Base-by-base conservation (phyloP, 345 rosid genomes). In the Brassica carinata region DNA sequence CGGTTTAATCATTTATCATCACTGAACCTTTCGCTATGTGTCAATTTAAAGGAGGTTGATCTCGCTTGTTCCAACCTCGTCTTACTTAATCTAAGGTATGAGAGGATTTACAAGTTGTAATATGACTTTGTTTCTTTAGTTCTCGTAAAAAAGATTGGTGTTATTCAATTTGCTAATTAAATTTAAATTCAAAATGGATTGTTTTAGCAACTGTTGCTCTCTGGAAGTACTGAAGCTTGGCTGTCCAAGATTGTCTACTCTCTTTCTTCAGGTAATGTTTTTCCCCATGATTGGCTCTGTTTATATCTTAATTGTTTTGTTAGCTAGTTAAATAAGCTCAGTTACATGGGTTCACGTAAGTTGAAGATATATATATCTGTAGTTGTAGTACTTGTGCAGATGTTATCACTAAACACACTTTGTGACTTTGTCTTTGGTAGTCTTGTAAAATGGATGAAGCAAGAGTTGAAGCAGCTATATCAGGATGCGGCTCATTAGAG, bases 31-130 rank as follows among this genome's bases (percentile, higher is more conserved):
- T 92, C 98, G 10, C 74, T 93, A 27, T 93, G 97, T 14, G 77
- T 79, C 77, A 90, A 93, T 85, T 83, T 93, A 82, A 93, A 92
- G 95, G 98, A 96, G 86, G 97, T 93, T 51, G 89, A 90, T 78
- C 82, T 96, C 57, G 83, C 90, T 27, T 93, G 99, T 85, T 83
- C 67, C 79, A 92, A 87, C 79, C 83, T 93, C 76, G 78, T 87
- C 84, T 75, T 89, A 78, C 94, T 96, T 58, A 93, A 89, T 84
- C 73, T 96, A 79, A 96, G 98, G 99, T 93, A 77, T 26, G 71
- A 48, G 67, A 43, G 18, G 5, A 2, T 58, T 74, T 66, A 38
- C 34, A 5, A 36, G 33, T 29, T 33, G 55, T 57, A 5, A 58
- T 64, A 66, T 51, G 17, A 64, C 76, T 34, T 69, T 36, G 1